phyloP scores from a whole-genome alignment of 2,329 filamentous ascomycete species.

The Madurella mycetomatis region DNA sequence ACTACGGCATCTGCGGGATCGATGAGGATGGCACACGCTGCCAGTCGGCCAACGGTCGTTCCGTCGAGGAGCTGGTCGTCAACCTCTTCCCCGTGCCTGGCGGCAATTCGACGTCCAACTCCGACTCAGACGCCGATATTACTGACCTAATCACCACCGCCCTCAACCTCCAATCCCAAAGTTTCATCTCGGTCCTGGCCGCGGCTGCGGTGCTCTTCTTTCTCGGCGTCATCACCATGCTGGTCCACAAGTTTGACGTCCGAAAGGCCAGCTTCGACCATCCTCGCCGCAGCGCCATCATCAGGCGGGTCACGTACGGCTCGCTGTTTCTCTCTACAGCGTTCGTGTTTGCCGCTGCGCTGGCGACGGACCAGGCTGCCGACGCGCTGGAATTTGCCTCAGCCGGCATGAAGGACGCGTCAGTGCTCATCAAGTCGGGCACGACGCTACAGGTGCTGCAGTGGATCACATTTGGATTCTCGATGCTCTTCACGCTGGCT shows the following conservation, averaged over 20 bases:
- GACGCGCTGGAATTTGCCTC: conserved; percentile 21
- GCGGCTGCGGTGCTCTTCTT: conserved; percentile 20
- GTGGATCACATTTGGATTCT: conserved; percentile 27
- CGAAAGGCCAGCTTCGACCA: conserved; percentile 9
- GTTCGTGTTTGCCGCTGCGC: conserved; percentile 19
- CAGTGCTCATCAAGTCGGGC: conserved; percentile 21
- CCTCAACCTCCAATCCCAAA: conserved; percentile 21
- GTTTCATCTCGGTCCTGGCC: conserved; percentile 24
- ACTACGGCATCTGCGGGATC: conserved; percentile 27
- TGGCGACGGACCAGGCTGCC: conserved; percentile 23
- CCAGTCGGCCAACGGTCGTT: conserved; percentile 17
- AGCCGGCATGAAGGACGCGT: conserved; percentile 1
- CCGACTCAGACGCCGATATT: conserved; percentile 2
- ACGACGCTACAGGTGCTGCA: conserved; percentile 27
- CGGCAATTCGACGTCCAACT: not conserved
- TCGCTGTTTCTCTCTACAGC: conserved; percentile 20
- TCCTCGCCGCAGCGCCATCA: conserved; percentile 11
- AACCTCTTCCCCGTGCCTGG: conserved; percentile 21
- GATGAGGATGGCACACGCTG: conserved; percentile 19
- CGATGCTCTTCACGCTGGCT: conserved; percentile 20
- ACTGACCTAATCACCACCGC: conserved; percentile 22
- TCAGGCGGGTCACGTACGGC: conserved; percentile 20
- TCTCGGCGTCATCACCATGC: conserved; percentile 15
- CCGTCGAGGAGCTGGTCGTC: conserved; percentile 12
- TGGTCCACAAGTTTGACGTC: conserved; percentile 19